phyloP scores from a whole-genome alignment of 495 filamentous ascomycete species.

The Neurospora sp. region DNA sequence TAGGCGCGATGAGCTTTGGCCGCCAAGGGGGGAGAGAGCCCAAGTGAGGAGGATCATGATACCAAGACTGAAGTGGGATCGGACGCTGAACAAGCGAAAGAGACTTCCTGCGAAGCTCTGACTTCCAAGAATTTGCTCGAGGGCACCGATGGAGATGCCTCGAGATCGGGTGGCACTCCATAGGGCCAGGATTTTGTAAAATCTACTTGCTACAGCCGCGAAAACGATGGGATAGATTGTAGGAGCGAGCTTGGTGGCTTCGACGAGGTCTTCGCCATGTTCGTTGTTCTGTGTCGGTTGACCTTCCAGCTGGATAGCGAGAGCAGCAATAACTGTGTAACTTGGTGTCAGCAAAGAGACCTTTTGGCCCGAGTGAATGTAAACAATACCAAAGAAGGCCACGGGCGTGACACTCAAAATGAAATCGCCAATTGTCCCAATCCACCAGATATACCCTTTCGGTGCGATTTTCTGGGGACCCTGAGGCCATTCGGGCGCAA shows the following conservation, averaged over 20 bases:
- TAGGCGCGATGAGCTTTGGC: not conserved
- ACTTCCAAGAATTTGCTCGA: not conserved
- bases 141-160: not conserved
- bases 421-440: not conserved
- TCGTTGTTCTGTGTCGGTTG: not conserved
- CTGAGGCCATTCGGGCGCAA: not conserved
- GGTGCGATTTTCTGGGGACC: not conserved
- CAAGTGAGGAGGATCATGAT: not conserved
- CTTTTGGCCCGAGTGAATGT: not conserved
- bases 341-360: not conserved
- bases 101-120: not conserved
- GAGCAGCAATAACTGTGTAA: not conserved
- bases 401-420: not conserved
- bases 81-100: not conserved
- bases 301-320: not conserved
- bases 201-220: not conserved
- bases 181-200: not conserved
- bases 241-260: not conserved
- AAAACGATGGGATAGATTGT: not conserved
- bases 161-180: not conserved
- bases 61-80: not conserved
- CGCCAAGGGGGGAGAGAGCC: not conserved
- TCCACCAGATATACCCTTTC: not conserved
- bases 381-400: not conserved
- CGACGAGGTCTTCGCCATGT: not conserved